These are phyloP conservation scores for Amanita exitialis DNA, from an alignment of 768 basidiomycete genomes.

Conservation along the genomic window DNA sequence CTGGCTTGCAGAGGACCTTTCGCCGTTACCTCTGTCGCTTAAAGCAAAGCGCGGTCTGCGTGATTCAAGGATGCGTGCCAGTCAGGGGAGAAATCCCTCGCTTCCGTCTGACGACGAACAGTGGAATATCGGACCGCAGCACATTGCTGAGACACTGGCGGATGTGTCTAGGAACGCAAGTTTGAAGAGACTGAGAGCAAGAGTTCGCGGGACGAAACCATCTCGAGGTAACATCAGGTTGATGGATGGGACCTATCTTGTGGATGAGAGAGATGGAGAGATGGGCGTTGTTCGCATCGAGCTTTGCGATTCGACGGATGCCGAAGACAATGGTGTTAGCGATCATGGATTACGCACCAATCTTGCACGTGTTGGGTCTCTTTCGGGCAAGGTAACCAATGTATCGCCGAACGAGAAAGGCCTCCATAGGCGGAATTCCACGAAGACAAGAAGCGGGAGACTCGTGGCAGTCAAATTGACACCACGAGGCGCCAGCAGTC, in stretches of 20 bases:
- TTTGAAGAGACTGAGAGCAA: slow-evolving; percentile 17
- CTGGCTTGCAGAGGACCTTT: slow-evolving; percentile 57
- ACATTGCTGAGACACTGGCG: neutral
- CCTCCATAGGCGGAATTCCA: neutral
- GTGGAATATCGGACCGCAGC: neutral
- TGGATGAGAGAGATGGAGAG: slow-evolving; percentile 20
- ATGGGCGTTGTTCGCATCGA: slow-evolving; percentile 15
- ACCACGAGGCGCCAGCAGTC: slow-evolving; percentile 17
- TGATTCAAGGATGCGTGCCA: slow-evolving; percentile 23
- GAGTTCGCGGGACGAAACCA: slow-evolving; percentile 17
- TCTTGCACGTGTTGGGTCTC: slow-evolving; percentile 8
- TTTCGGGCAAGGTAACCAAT: slow-evolving; percentile 8
- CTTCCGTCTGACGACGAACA: neutral
- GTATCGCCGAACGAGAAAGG: neutral
- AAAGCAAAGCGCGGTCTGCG: slow-evolving; percentile 30
- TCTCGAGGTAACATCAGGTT: slow-evolving; percentile 13
- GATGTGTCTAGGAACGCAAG: slow-evolving; percentile 6
- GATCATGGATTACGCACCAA: slow-evolving; percentile 6
- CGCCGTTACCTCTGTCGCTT: slow-evolving; percentile 32
- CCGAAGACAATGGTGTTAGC: neutral
- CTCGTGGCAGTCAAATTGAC: slow-evolving; percentile 42
- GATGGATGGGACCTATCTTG: slow-evolving; percentile 11
- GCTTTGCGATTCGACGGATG: neutral
- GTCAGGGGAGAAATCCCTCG: slow-evolving; percentile 3
- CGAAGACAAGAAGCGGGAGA: slow-evolving; percentile 13